Conservation (phyloP, 2,329 filamentous ascomycete species). For the Chrysosporium queenslandicum region DNA sequence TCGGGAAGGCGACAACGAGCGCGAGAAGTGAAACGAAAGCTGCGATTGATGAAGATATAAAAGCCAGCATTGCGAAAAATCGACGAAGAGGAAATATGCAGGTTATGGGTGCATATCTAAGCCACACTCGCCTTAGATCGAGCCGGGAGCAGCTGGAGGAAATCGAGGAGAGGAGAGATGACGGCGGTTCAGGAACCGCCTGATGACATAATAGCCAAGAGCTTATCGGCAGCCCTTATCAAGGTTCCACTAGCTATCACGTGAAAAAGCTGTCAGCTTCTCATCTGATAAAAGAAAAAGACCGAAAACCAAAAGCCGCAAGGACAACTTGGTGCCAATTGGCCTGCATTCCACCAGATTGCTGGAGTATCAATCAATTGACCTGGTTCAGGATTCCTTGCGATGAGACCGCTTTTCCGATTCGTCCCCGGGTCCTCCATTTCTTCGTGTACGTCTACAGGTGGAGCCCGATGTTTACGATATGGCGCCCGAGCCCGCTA, state of each 20-base stretch:
- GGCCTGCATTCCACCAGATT: too few relatives aligned
- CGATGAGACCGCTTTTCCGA: background rate
- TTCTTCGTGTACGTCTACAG: background rate
- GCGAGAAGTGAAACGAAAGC: conserved; percentile 27
- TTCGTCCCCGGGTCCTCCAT: conserved; percentile 7
- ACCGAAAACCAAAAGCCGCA: background rate
- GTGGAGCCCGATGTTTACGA: background rate
- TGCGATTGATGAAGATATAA: conserved; percentile 26
- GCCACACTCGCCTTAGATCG: background rate
- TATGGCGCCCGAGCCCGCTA: conserved; percentile 27
- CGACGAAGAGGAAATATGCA: background rate
- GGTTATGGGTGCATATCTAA: background rate
- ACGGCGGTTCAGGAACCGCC: background rate
- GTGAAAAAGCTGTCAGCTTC: too few relatives aligned
- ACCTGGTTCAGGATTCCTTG: too few relatives aligned
- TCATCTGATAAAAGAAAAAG: background rate
- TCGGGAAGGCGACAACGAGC: conserved; percentile 29
- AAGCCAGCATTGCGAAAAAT: conserved; percentile 15
- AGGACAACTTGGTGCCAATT: background rate
- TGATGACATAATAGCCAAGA: conserved; percentile 12
- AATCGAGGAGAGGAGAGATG: background rate
- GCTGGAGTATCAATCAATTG: too few relatives aligned
- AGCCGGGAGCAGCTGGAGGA: background rate
- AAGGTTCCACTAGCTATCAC: background rate
- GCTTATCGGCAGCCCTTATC: background rate